phyloP scores from a whole-genome alignment of 2,329 filamentous ascomycete genomes.

The Achaetomium macrosporum region DNA sequence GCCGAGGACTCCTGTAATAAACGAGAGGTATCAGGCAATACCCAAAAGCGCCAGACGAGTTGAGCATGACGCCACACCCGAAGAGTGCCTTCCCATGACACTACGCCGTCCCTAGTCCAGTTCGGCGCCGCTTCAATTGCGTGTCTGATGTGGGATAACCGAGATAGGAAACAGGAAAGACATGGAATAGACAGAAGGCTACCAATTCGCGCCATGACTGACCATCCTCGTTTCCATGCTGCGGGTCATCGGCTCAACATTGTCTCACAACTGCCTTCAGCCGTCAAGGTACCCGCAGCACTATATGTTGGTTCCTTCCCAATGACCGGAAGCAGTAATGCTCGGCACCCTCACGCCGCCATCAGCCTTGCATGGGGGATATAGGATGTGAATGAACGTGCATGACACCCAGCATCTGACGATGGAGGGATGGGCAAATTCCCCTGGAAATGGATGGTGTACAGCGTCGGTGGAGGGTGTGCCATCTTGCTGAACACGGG shows the following conservation, averaged over 20 bases:
- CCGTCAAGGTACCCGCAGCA: not conserved
- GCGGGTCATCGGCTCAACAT: not conserved
- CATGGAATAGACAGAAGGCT: not conserved
- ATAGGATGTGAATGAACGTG: not conserved
- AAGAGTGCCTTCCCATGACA: not conserved
- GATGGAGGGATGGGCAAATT: not conserved
- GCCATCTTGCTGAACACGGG: too few species aligned
- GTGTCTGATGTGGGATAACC: not conserved
- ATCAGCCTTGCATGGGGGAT: slow-evolving; percentile 19
- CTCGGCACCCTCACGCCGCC: not conserved
- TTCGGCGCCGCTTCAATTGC: not conserved
- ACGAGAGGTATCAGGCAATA: slow-evolving; percentile 4
- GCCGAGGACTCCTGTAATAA: slow-evolving; percentile 1
- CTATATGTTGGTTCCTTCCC: not conserved
- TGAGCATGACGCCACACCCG: not conserved
- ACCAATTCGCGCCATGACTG: not conserved
- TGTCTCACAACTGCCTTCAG: not conserved
- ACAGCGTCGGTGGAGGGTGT: not conserved
- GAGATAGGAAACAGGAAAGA: not conserved
- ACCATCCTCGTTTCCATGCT: too few species aligned
- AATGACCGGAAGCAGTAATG: not conserved
- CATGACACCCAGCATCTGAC: not conserved
- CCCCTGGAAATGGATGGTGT: not conserved
- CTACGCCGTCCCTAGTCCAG: not conserved
- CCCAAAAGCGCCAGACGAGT: not conserved